A percentile compares a stretch with the other conserved stretches of the same genome.
phyloP scores from a whole-genome alignment of 225 moss, liverwort and hornwort species.

The Marchantia polymorpha region DNA sequence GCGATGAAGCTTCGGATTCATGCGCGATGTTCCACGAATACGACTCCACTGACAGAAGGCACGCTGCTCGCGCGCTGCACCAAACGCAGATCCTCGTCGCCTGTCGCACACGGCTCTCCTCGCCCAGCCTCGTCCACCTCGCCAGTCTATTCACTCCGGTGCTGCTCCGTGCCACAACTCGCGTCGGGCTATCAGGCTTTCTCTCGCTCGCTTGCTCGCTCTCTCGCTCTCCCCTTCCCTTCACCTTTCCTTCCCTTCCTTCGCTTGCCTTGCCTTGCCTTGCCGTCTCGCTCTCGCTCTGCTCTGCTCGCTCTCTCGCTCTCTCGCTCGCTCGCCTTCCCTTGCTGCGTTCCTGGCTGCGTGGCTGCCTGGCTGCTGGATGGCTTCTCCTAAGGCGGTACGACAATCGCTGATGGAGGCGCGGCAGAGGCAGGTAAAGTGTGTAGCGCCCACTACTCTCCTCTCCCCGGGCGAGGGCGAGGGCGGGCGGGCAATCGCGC shows the following conservation, averaged over 20 bases:
- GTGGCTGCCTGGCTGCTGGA: background rate
- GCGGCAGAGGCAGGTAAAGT: conserved; percentile 12
- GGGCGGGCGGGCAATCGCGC: background rate
- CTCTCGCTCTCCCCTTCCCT: background rate
- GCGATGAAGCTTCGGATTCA: conserved; percentile 8
- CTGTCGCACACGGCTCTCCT: background rate
- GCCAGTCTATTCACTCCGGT: background rate
- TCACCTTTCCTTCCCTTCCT: background rate
- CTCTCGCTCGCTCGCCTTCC: background rate
- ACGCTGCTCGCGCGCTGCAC: background rate
- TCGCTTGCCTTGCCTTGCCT: no score
- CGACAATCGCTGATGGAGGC: conserved; percentile 12
- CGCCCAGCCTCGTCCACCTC: conserved; percentile 7
- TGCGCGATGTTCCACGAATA: conserved; percentile 5
- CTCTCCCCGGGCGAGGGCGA: background rate
- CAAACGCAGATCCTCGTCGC: conserved; percentile 5
- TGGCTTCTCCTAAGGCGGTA: background rate
- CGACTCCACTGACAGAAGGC: conserved; percentile 15
- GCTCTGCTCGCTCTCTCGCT: background rate
- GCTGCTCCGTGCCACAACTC: background rate
- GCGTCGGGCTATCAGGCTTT: background rate
- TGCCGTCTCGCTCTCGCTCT: background rate
- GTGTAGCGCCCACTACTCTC: conserved; percentile 8
- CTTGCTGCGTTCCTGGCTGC: background rate
- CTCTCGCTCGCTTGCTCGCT: background rate